phyloP scores from a whole-genome alignment of 2,329 filamentous ascomycete genomes.

The Penicillium aurantiogriseum region DNA sequence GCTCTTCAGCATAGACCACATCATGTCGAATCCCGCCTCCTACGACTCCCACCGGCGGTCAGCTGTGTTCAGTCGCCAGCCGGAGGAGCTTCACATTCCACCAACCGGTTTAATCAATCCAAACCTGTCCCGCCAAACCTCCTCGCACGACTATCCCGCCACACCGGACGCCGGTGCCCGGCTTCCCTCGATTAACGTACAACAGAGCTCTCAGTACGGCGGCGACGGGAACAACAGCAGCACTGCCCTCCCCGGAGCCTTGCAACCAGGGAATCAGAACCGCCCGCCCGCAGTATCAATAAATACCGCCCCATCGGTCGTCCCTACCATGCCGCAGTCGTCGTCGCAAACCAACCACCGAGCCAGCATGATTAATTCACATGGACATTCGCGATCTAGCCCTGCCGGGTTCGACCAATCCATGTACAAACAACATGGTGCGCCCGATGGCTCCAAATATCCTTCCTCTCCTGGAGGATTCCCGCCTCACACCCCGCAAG shows the following conservation, averaged over 20 bases:
- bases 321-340: slow-evolving; percentile 56
- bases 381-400: slow-evolving; percentile 82
- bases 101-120: slow-evolving; percentile 41
- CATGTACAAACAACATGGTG: slow-evolving; percentile 61
- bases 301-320: slow-evolving; percentile 57
- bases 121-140: slow-evolving; percentile 41
- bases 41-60: slow-evolving; percentile 53
- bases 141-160: slow-evolving; percentile 50
- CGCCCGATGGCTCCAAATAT: slow-evolving; percentile 67
- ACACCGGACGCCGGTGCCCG: slow-evolving; percentile 47
- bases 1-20: slow-evolving; percentile 17
- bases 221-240: slow-evolving; percentile 40
- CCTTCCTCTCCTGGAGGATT: slow-evolving; percentile 50
- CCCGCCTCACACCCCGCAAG: slow-evolving; percentile 53
- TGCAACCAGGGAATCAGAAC: slow-evolving; percentile 56
- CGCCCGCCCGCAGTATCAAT: slow-evolving; percentile 54
- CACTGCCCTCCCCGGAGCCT: slow-evolving; percentile 56
- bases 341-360: slow-evolving; percentile 56
- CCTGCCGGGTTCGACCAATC: slow-evolving; percentile 63
- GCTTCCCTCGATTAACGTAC: slow-evolving; percentile 59
- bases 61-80: slow-evolving; percentile 48
- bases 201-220: slow-evolving; percentile 55
- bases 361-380: slow-evolving; percentile 63
- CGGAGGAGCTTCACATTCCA: slow-evolving; percentile 58
- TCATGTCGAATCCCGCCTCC: slow-evolving; percentile 47